Conservation (phyloP, 352 stramenopile species). For the Phytophthora lateralis region DNA sequence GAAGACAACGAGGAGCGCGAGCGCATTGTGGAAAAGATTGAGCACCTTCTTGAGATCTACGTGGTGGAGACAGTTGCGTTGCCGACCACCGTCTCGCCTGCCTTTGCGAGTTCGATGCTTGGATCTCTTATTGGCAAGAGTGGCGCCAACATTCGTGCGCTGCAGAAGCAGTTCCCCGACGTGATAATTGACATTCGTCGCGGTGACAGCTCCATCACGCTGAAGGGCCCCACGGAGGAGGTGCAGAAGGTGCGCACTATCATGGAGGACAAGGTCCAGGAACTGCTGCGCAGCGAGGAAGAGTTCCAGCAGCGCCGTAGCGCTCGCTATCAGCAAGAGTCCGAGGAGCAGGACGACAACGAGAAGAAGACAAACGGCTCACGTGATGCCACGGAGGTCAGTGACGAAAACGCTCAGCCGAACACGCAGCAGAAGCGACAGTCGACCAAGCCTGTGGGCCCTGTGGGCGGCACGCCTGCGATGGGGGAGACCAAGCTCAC, state of each 20-base stretch:
- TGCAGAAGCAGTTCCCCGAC: conserved; percentile 67
- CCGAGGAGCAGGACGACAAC: conserved; percentile 33
- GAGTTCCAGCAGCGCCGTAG: conserved; percentile 50
- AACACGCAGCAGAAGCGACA: conserved; percentile 22
- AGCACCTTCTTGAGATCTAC: conserved; percentile 59
- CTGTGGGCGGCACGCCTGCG: conserved; percentile 44
- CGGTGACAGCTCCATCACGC: conserved; percentile 48
- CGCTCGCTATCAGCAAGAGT: conserved; percentile 38
- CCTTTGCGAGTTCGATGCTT: conserved; percentile 52
- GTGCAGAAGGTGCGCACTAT: conserved; percentile 60
- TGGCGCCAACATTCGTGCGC: conserved; percentile 70
- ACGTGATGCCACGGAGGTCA: conserved; percentile 13
- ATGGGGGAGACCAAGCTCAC: conserved; percentile 57
- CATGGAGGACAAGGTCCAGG: conserved; percentile 77
- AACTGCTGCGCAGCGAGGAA: conserved; percentile 58
- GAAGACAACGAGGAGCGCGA: conserved; percentile 62
- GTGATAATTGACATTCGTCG: conserved; percentile 74
- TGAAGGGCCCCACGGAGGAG: conserved; percentile 58
- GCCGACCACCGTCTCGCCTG: conserved; percentile 41
- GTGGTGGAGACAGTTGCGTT: conserved; percentile 58
- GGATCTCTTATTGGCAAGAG: conserved; percentile 82
- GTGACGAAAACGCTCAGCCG: conserved; percentile 45
- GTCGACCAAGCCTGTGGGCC: conserved; percentile 14
- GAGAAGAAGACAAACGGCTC: conserved; percentile 27
- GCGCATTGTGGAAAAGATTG: conserved; percentile 63